Evolutionary conservation across 768 basidiomycete genomes (phyloP).

Genomic region (Mycena polygramma): DNA sequence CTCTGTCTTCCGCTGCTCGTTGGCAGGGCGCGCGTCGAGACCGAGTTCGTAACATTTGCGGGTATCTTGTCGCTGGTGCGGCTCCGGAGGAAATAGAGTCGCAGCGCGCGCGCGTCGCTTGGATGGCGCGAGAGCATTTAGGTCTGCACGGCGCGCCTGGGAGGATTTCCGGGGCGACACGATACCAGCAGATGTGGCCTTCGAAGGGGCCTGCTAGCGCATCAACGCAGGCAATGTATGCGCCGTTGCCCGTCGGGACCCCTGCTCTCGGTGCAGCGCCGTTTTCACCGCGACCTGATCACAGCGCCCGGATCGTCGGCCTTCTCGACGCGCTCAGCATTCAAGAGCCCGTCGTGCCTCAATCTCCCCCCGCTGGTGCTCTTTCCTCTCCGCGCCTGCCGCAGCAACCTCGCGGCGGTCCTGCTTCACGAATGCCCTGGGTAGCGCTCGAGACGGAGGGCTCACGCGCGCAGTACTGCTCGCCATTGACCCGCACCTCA

Average conservation of each 20-base stretch:
- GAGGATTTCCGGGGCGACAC: constrained; percentile 66
- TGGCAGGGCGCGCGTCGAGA: constrained; percentile 70
- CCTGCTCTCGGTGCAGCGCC: not conserved
- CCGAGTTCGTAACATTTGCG: constrained; percentile 77
- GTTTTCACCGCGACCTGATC: not conserved
- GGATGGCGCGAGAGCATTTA: constrained; percentile 78
- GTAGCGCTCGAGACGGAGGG: constrained; percentile 71
- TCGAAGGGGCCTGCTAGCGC: constrained; percentile 56
- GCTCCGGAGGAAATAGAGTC: constrained; percentile 54
- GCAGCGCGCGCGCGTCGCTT: constrained; percentile 60
- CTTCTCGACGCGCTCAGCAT: constrained; percentile 60
- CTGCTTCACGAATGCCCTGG: constrained; percentile 57
- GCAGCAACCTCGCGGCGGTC: constrained; percentile 24
- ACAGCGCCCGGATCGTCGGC: constrained; percentile 39
- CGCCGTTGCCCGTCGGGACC: not conserved
- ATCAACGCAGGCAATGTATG: constrained; percentile 67
- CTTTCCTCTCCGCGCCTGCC: constrained; percentile 42
- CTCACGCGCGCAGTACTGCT: constrained; percentile 77
- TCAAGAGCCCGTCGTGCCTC: constrained; percentile 13
- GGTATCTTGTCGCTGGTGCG: constrained; percentile 72
- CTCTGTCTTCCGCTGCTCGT: constrained; percentile 71
- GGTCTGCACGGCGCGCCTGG: constrained; percentile 71
- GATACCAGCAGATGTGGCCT: constrained; percentile 59
- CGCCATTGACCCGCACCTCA: constrained; percentile 68
- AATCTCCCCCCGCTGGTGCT: constrained; percentile 15